Base-by-base conservation (phyloP, 306 rosid genomes). In the Lathyrus oleraceus region DNA sequence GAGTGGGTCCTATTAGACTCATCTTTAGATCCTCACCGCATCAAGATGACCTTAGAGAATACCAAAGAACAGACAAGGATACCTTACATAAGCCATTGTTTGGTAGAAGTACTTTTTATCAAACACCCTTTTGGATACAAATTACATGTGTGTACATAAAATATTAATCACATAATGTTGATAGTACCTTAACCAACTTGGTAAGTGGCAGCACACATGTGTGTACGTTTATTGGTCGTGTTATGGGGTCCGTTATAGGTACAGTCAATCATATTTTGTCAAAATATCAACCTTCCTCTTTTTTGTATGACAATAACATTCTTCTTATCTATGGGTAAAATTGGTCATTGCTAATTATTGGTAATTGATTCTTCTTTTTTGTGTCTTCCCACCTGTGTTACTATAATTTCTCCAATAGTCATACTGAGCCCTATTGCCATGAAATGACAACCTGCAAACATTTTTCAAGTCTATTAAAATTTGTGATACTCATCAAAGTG, bases 181-280 rank as follows among this genome's bases (percentile, higher is more conserved):
- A 81, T 59, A 40, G 67, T 75, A 60, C 81, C 42, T 71, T 75
- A 57, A 75, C 70, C 70, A 70, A 80, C 80, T 75, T 75, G 66
- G 61, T 70, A 65, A 74, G 49, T 59, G 56, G 43, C n/a, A 68
- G 0, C 76, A 63, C 65, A 62, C 61, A 61, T 66, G 59, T 73
- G 66, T 73, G 47, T 62, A 51, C 61, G 70, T 69, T 73, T 69
- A 53, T 25, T 44, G 67, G 14, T 62, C 68, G 64, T 56, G 19
- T 30, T 57, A 17, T 73, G 67, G 78, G 74, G 19, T 68, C 83
- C 72, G 1, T 64, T 70, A 5, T 32, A 45, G 42, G 27, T 51
- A 68, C 58, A 57, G 40, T 57, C 63, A 57, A 57, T 57, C 40
- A 45, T 1, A 76, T 42, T 53, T 53, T 62, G 35, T 38, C 64